phyloP scores from a whole-genome alignment of 805 yeast species.

The Barnettozyma pratensis region DNA sequence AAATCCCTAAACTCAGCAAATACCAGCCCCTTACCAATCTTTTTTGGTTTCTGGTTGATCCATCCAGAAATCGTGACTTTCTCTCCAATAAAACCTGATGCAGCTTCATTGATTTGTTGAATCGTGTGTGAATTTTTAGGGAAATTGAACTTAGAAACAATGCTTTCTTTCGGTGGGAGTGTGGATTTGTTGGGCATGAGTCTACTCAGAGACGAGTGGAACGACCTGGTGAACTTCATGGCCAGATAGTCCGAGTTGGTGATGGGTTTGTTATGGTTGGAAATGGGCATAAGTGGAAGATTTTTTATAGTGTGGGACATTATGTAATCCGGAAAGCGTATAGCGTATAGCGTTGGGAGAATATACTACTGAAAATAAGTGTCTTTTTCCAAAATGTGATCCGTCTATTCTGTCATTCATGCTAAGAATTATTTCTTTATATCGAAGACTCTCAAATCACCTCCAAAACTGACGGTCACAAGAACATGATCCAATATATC shows the following conservation, averaged over 20 bases:
- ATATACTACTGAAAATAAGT: too few relatives aligned
- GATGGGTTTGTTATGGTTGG: not conserved
- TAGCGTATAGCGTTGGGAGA: too few relatives aligned
- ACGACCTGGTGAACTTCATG: not conserved
- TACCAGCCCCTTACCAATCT: constrained; percentile 54
- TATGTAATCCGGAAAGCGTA: too few relatives aligned
- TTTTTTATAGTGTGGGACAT: too few relatives aligned
- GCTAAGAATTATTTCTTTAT: not conserved
- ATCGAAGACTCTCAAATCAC: constrained; percentile 4
- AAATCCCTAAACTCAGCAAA: constrained; percentile 76
- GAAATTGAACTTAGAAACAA: constrained; percentile 13
- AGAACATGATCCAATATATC: constrained; percentile 3
- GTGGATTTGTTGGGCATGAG: not conserved
- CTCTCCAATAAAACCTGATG: constrained; percentile 5
- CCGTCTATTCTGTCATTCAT: too few relatives aligned
- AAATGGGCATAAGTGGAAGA: not conserved
- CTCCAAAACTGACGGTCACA: constrained; percentile 1
- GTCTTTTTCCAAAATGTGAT: too few relatives aligned
- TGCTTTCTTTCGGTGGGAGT: constrained; percentile 5
- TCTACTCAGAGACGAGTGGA: not conserved
- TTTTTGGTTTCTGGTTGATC: constrained; percentile 71
- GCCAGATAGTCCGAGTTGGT: not conserved
- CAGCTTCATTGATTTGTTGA: constrained; percentile 3
- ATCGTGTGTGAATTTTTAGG: constrained; percentile 23
- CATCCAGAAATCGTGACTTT: constrained; percentile 70